Evolutionary conservation across 1,284 basidiomycete genomes (phyloP).

Genomic region (Volvariella volvacea): DNA sequence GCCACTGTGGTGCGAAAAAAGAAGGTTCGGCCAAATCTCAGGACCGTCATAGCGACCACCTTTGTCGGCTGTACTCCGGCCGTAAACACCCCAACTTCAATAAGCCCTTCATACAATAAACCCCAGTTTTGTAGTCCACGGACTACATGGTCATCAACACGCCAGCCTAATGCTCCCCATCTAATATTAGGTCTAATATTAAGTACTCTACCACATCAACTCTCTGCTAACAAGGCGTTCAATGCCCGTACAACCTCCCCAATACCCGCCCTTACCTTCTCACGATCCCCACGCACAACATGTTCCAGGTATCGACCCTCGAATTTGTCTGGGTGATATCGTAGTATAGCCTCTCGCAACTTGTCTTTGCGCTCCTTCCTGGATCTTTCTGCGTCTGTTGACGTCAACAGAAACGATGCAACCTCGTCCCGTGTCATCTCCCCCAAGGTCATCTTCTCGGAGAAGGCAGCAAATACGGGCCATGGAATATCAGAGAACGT

Average conservation of each 20-base stretch:
- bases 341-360: conserved; percentile 65
- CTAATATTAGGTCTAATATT: too few relatives aligned
- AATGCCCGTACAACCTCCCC: conserved; percentile 58
- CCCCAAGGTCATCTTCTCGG: conserved; percentile 23
- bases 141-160: too few relatives aligned
- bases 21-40: too few relatives aligned
- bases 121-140: too few relatives aligned
- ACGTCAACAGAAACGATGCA: conserved; percentile 51
- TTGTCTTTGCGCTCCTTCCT: conserved; percentile 49
- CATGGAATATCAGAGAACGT: conserved; percentile 71
- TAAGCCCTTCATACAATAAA: too few relatives aligned
- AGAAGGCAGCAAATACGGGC: conserved; percentile 51
- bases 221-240: conserved; percentile 26
- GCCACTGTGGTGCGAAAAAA: too few relatives aligned
- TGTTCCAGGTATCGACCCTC: conserved; percentile 62
- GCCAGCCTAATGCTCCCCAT: too few relatives aligned
- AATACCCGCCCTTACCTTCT: conserved; percentile 69
- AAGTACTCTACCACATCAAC: too few relatives aligned
- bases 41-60: too few relatives aligned
- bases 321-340: conserved; percentile 86
- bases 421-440: conserved; percentile 56
- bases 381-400: conserved; percentile 8
- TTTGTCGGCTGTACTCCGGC: too few relatives aligned
- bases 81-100: too few relatives aligned
- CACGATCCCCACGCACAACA: conserved; percentile 56